Evolutionary conservation across 2,329 filamentous ascomycete genomes (phyloP), one percentile per base, ranked within the genome.

Genomic region (Fusarium anguioides): DNA sequence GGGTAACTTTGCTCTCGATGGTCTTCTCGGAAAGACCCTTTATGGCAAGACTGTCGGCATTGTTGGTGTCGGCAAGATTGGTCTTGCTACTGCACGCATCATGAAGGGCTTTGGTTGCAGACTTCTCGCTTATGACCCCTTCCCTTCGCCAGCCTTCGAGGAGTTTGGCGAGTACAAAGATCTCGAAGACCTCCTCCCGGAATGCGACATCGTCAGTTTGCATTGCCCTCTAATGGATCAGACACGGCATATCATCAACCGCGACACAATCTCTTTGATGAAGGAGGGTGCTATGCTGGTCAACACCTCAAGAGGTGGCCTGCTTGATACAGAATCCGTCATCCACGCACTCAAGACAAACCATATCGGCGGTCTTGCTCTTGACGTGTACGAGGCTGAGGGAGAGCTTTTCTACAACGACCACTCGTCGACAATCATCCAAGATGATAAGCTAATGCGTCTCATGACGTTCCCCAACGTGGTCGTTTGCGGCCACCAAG

Each of bases 371-470:
- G 88, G 86, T 2, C 78, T 90, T 27, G 89, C 88, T 1, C 80
- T 91, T 36, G 89, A 91, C 72, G 89, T 91, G 17, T 91, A 91
- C 74, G 89, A 91, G 72, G 84, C 83, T 39, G 89, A 91, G 74
- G 80, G 83, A n/a, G 76, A 80, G 36, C 77, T 90, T 33, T 91
- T 91, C 72, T 91, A 91, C 75, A 83, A 86, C 69, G 88, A 91
- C 67, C 87, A 89, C 71, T 89, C 87, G 7, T 83, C 80, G 15
- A 83, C 88, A 64, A 87, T 91, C 69, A 89, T 91, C 64, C 81
- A 90, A 46, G 89, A 91, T 71, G 88, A 91, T 69, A 81, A 85
- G 55, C 79, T 91, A 41, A 89, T 88, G 83, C 83, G 89, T 7
- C 76, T 91, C 64, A 86, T 89, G 77, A 90, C 88, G 1, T 91